Evolutionary conservation across 129 eudicot species (phyloP), one percentile per base, ranked within the genome.

Genomic region (Mikania micrantha): DNA sequence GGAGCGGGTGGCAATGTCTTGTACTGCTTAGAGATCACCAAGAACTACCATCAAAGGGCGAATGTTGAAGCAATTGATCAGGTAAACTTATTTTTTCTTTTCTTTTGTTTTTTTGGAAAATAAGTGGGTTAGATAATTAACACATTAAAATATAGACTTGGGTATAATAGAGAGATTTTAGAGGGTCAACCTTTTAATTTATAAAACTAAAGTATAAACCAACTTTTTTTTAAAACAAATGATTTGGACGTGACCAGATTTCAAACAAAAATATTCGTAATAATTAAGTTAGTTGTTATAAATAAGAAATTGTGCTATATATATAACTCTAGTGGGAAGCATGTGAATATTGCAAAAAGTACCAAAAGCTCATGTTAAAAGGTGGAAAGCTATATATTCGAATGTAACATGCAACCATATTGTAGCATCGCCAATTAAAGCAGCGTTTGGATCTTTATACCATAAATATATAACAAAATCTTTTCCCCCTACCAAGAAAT

Each of bases 11-110:
- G 86, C 3, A 87, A 91, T 9, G 88, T 86, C 5, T 73, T 93
- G 28, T 93, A 93, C 36, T 93, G 98, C 78, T 73, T 89, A 67
- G 98, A 93, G 53, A 73, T 93, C 28, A 83, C 98, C 39, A 93
- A 93, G 75, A 88, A 93, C 58, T 93, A 85, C 74, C 83, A 85
- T 49, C 39, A 79, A 19, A 67, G 73, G 3, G 70, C 90, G 0
- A 61, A 54, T 36, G 69, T 78, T 27, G 67, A 82, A 54, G 9
- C 82, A 32, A 68, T 89, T 16, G 85, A 93, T 75, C 83, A 80
- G 98, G 98, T 93, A 80, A 35, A 20, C 4, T 29, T 29, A 4
- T 4, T 29, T 29, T 29, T 2, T 2, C 34, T 29, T 29, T 29
- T 32, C 0, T 32, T 32, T 32, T 32, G 1, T 32, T 32, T 32